Evolutionary conservation across 805 yeast species (phyloP).

Genomic region (Kodamaea hsintzibuensis): DNA sequence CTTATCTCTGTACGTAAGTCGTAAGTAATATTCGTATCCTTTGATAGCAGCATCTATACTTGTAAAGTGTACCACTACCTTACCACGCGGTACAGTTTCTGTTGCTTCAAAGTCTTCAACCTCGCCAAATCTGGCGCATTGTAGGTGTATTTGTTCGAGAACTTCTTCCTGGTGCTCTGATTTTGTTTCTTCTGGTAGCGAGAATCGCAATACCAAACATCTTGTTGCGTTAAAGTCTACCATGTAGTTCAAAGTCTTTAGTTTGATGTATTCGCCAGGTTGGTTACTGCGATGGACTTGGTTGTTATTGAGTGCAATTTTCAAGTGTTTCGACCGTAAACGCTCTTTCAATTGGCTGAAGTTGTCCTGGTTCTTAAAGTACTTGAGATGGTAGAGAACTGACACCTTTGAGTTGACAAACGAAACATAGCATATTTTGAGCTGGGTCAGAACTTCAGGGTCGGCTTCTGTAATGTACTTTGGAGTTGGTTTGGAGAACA

Average conservation of each 20-base stretch:
- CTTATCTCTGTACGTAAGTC: conserved; percentile 23
- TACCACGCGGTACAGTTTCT: conserved; percentile 10
- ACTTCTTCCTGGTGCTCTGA: background rate
- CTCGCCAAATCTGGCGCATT: conserved; percentile 42
- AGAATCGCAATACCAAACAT: conserved; percentile 22
- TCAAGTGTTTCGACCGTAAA: conserved; percentile 30
- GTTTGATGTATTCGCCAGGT: conserved; percentile 32
- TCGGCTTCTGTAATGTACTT: conserved; percentile 11
- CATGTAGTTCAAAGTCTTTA: conserved; percentile 43
- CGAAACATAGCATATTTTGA: conserved; percentile 36
- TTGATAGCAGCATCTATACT: conserved; percentile 49
- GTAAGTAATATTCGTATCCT: conserved; percentile 35
- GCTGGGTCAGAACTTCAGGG: conserved; percentile 13
- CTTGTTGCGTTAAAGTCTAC: conserved; percentile 42
- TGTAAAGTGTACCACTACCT: conserved; percentile 37
- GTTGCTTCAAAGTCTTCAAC: conserved; percentile 33
- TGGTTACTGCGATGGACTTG: conserved; percentile 7
- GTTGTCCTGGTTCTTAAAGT: conserved; percentile 26
- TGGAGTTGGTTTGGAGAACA: conserved; percentile 35
- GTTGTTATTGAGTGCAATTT: conserved; percentile 30
- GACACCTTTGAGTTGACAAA: conserved; percentile 38
- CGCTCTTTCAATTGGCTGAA: conserved; percentile 24
- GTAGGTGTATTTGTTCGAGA: conserved; percentile 21
- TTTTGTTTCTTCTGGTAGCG: conserved; percentile 6
- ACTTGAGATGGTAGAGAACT: conserved; percentile 33